These are phyloP conservation scores for Apostasia shenzhenica DNA, from an alignment of 106 monocot species.

Conservation along the genomic window DNA sequence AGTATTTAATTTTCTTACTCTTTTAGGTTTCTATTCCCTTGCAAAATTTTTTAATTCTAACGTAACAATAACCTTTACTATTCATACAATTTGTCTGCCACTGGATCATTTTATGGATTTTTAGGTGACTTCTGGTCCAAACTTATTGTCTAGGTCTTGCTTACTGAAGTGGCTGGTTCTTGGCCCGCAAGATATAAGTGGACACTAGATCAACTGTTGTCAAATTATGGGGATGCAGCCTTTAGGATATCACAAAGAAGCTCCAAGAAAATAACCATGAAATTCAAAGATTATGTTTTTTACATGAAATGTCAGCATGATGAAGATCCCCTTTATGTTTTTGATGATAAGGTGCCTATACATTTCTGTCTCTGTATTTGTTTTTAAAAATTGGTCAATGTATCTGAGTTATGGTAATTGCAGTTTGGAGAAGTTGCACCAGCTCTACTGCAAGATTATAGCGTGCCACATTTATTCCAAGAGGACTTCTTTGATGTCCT, in stretches of 20 bases:
- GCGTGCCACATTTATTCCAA: conserved; percentile 74
- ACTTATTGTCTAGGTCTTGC: conserved; percentile 53
- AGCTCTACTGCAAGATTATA: conserved; percentile 69
- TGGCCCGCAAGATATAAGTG: conserved; percentile 88
- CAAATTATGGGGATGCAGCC: conserved; percentile 58
- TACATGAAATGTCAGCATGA: conserved; percentile 96
- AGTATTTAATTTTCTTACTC: too few species aligned
- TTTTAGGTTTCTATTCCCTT: too few species aligned
- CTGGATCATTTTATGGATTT: neutral
- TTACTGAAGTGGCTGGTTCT: conserved; percentile 65
- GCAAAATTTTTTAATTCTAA: too few species aligned
- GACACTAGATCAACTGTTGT: conserved; percentile 60
- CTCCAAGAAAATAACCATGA: conserved; percentile 78
- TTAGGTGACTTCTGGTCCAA: neutral
- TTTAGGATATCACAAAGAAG: conserved; percentile 93
- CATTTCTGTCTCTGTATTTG: conserved; percentile 1
- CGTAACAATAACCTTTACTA: neutral
- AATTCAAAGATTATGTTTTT: conserved; percentile 77
- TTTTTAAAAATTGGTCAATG: conserved; percentile 6
- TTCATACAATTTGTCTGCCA: neutral
- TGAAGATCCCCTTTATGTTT: conserved; percentile 97
- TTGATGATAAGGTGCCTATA: conserved; percentile 75
- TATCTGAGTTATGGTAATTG: conserved; percentile 9
- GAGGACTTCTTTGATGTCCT: conserved; percentile 93
- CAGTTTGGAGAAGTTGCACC: conserved; percentile 98